Evolutionary conservation across 139 green algal genomes (phyloP).

Genomic region (Chlorella ohadii): DNA sequence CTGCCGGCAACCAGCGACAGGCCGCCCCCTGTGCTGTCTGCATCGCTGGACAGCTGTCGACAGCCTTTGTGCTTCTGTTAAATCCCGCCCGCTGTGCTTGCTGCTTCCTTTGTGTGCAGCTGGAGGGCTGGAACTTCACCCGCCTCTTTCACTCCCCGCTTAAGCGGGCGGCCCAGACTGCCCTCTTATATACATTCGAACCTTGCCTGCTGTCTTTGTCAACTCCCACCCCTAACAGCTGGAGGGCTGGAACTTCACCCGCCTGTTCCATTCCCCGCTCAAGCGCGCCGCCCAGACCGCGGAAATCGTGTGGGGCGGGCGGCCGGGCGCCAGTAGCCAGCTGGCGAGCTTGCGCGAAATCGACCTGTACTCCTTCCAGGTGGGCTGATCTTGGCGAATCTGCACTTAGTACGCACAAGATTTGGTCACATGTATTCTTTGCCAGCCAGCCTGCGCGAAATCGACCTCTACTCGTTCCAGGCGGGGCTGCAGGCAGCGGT

Average conservation of each 20-base stretch:
- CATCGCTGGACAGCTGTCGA: too few species aligned
- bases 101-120: too few species aligned
- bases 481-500: too few species aligned
- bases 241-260: conserved; percentile 67
- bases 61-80: too few species aligned
- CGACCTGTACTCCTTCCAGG: conserved; percentile 96
- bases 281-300: conserved; percentile 80
- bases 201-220: too few species aligned
- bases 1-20: too few species aligned
- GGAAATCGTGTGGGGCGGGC: conserved; percentile 78
- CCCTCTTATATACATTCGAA: too few species aligned
- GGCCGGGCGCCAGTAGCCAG: conserved; percentile 7
- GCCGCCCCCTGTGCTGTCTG: too few species aligned
- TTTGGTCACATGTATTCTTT: too few species aligned
- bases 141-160: conserved; percentile 80
- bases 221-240: too few species aligned
- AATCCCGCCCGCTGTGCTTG: too few species aligned
- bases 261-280: conserved; percentile 80
- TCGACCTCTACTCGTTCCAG: conserved; percentile 97
- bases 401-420: too few species aligned
- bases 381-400: conserved; percentile 39
- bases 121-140: conserved; percentile 68
- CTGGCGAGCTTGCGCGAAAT: conserved; percentile 88
- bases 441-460: conserved; percentile 87
- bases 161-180: conserved; percentile 78